Conservation (phyloP, 345 rosid species). For the Aquilaria yunnanensis region DNA sequence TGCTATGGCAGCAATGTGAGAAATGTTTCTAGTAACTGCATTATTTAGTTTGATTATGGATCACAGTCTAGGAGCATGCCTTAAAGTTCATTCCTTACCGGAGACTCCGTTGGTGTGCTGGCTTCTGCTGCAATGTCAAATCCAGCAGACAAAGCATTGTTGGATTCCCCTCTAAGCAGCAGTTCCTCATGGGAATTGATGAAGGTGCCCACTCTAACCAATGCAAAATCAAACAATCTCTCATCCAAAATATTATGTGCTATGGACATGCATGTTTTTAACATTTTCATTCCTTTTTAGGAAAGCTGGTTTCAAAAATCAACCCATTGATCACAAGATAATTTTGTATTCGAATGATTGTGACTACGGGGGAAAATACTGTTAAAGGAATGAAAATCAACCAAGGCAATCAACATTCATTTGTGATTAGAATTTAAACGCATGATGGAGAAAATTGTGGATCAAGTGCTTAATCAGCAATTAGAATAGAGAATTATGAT, state of each 20-base stretch:
- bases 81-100: conserved; percentile 56
- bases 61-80: conserved; percentile 35
- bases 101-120: conserved; percentile 96
- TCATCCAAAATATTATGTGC: not conserved
- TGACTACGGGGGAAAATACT: conserved; percentile 61
- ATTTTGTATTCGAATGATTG: conserved; percentile 65
- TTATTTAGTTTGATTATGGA: conserved; percentile 82
- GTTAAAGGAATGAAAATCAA: no score
- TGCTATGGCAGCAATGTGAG: conserved; percentile 93
- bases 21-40: conserved; percentile 74
- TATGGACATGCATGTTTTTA: not conserved
- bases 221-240: conserved; percentile 6
- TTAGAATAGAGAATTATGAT: no score
- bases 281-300: conserved; percentile 29
- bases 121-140: conserved; percentile 99
- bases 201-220: conserved; percentile 52
- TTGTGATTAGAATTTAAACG: no score
- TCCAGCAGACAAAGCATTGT: conserved; percentile 97
- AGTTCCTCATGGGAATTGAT: conserved; percentile 92
- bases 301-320: conserved; percentile 78
- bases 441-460: no score
- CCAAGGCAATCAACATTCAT: no score
- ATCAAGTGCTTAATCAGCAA: no score
- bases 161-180: conserved; percentile 86
- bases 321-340: conserved; percentile 58